Percentiles rank a stretch among this genome's conserved stretches.
These are phyloP conservation scores for Polyporus tsugae DNA, from an alignment of 1,284 basidiomycete species.

Conservation along the genomic window DNA sequence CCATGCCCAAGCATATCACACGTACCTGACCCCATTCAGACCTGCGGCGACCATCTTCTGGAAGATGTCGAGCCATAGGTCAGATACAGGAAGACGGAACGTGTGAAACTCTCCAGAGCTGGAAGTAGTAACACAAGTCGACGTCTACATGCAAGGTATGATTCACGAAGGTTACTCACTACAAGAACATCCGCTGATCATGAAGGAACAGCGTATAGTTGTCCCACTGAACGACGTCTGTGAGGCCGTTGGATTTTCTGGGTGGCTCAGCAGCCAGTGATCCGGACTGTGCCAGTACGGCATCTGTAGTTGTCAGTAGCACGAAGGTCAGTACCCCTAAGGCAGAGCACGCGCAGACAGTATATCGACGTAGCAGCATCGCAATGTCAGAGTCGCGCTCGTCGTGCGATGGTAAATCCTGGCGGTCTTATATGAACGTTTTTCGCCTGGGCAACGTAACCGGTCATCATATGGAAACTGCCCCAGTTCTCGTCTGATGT, in stretches of 20 bases:
- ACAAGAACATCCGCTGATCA: slow-evolving; percentile 49
- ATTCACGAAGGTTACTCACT: slow-evolving; percentile 43
- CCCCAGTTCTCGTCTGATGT: neutral
- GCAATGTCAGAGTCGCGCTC: neutral
- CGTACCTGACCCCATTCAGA: slow-evolving; percentile 68
- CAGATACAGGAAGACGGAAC: slow-evolving; percentile 82
- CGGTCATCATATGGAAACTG: neutral
- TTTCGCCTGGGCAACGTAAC: neutral
- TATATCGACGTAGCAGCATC: neutral
- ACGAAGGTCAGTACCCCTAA: neutral
- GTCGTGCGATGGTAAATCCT: neutral
- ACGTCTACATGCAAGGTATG: no score
- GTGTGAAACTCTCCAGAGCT: slow-evolving; percentile 85
- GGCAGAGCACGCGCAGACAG: neutral
- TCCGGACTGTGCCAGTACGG: neutral
- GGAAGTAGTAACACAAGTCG: neutral
- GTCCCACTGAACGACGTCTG: slow-evolving; percentile 44
- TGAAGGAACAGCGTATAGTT: slow-evolving; percentile 44
- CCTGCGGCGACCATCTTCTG: slow-evolving; percentile 85
- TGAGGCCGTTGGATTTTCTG: slow-evolving; percentile 39
- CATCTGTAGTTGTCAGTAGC: neutral
- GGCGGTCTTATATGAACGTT: neutral
- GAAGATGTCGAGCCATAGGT: slow-evolving; percentile 84
- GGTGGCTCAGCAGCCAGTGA: slow-evolving; percentile 33
- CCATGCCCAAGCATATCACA: neutral